Conservation (phyloP, 169 alveolate genomes). For the Perkinsus marinus region DNA sequence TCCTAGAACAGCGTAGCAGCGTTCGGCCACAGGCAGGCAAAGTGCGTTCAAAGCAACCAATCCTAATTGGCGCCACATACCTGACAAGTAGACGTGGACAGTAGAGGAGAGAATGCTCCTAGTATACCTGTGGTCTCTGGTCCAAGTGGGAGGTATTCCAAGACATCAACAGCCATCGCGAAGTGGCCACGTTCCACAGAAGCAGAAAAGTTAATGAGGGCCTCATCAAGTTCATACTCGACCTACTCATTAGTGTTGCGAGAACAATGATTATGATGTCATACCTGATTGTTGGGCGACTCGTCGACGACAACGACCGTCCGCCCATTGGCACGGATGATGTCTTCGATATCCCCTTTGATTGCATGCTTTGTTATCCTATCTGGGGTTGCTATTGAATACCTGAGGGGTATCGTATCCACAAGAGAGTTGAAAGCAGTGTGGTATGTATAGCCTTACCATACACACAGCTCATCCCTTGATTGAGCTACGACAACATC, state of each 20-base stretch:
- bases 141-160: conserved; percentile 40
- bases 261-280: background rate
- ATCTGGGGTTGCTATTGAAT: conserved; percentile 72
- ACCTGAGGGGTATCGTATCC: background rate
- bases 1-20: conserved; percentile 78
- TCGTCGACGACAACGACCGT: conserved; percentile 66
- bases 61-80: conserved; percentile 79
- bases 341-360: conserved; percentile 82
- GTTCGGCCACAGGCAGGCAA: conserved; percentile 70
- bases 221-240: conserved; percentile 72
- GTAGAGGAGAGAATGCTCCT: background rate
- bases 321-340: conserved; percentile 70
- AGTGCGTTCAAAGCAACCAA: conserved; percentile 64
- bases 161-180: conserved; percentile 67
- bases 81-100: conserved; percentile 34
- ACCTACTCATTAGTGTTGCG: conserved; percentile 2
- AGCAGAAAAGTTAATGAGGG: conserved; percentile 72
- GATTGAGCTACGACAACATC: conserved; percentile 86
- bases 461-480: conserved; percentile 72
- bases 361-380: conserved; percentile 69
- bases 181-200: conserved; percentile 68
- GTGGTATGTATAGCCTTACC: conserved; percentile 42
- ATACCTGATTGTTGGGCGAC: background rate
- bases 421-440: background rate
- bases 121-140: background rate